These are phyloP conservation scores for Colletotrichum shisoi DNA, from an alignment of 2,329 filamentous ascomycete species.

Conservation along the genomic window DNA sequence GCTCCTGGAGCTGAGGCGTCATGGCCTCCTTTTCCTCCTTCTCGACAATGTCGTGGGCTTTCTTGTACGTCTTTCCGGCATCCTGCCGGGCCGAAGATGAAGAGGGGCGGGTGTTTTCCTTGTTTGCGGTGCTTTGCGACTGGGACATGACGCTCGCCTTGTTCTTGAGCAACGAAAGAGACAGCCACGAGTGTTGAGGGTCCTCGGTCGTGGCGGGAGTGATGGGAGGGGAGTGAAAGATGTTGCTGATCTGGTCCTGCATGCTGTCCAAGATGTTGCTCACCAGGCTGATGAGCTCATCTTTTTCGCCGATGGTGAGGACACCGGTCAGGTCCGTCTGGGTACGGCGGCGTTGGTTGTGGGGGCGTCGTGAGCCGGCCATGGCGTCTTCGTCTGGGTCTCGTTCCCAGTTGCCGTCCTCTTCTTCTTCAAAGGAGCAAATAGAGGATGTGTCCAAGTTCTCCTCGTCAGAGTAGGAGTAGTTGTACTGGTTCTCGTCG, in stretches of 20 bases:
- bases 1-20: constrained; percentile 52
- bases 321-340: constrained; percentile 60
- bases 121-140: constrained; percentile 26
- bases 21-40: constrained; percentile 48
- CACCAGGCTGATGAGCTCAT: constrained; percentile 62
- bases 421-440: constrained; percentile 37
- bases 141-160: constrained; percentile 17
- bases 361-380: constrained; percentile 33
- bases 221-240: constrained; percentile 59
- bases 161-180: constrained; percentile 46
- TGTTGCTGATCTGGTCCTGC: constrained; percentile 59
- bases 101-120: constrained; percentile 29
- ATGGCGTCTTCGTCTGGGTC: constrained; percentile 30
- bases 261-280: constrained; percentile 63
- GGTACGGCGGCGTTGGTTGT: constrained; percentile 32
- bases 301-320: constrained; percentile 58
- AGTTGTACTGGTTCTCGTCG: constrained; percentile 34
- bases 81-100: constrained; percentile 33
- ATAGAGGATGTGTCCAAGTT: constrained; percentile 36
- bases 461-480: constrained; percentile 33
- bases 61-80: constrained; percentile 42
- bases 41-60: constrained; percentile 45
- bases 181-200: constrained; percentile 50
- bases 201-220: constrained; percentile 46
- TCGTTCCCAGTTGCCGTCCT: constrained; percentile 35